Percentiles rank a stretch among this genome's conserved stretches.
phyloP scores from a whole-genome alignment of 208 protist species.

The Trypanosoma platydactyli region DNA sequence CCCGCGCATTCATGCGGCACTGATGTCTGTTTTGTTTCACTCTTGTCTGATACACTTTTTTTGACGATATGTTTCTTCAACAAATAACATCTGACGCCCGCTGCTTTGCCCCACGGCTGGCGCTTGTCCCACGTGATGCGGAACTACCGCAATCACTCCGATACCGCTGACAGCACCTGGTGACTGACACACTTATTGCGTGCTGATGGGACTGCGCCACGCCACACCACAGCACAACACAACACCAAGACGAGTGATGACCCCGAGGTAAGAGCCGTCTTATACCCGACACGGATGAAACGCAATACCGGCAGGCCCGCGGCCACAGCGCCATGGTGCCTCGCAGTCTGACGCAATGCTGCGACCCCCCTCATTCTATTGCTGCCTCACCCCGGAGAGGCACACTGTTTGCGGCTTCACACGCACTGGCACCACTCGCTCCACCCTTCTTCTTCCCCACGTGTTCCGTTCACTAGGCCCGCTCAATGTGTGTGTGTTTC shows the following conservation, averaged over 20 bases:
- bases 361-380: too few species aligned
- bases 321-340: neutral
- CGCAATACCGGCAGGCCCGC: neutral
- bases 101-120: neutral
- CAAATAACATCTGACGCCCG: neutral
- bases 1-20: neutral
- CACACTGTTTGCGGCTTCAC: neutral
- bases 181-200: too few species aligned
- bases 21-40: constrained; percentile 21
- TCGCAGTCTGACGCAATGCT: constrained; percentile 6
- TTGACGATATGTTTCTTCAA: constrained; percentile 5
- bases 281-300: constrained; percentile 2
- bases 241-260: neutral
- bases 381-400: too few species aligned
- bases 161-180: too few species aligned
- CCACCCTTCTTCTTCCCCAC: neutral
- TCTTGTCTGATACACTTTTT: constrained; percentile 12
- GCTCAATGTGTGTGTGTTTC: too few species aligned
- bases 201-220: too few species aligned
- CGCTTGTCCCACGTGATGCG: neutral
- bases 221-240: too few species aligned
- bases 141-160: too few species aligned
- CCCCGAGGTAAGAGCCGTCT: constrained; percentile 3
- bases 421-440: neutral
- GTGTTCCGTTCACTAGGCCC: too few species aligned